These are phyloP conservation scores for Xylogone sp. DNA, from an alignment of 2,329 filamentous ascomycete genomes.

Conservation along the genomic window DNA sequence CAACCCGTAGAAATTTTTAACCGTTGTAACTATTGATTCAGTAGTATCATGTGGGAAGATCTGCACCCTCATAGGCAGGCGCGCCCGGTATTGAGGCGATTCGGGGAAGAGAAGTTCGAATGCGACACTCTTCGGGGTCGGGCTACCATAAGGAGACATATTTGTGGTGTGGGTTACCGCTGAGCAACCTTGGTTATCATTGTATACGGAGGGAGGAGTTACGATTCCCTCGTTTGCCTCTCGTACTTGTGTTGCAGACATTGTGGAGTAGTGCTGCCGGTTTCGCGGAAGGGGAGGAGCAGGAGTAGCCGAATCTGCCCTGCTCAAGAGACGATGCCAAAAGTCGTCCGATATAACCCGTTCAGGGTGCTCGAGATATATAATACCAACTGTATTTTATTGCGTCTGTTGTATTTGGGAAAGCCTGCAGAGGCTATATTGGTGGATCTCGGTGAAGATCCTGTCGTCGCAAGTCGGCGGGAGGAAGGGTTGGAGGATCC, in stretches of 20 bases:
- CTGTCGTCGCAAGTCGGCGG: slow-evolving; percentile 24
- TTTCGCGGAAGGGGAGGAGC: slow-evolving; percentile 10
- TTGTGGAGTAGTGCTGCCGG: slow-evolving; percentile 26
- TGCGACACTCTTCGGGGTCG: slow-evolving; percentile 67
- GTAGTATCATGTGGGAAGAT: slow-evolving; percentile 96
- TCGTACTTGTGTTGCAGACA: slow-evolving; percentile 20
- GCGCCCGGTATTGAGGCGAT: slow-evolving; percentile 65
- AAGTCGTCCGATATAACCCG: not conserved
- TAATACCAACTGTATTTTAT: not conserved
- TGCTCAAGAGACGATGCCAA: not conserved
- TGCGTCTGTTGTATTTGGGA: not conserved
- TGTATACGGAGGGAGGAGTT: slow-evolving; percentile 24
- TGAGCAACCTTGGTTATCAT: slow-evolving; percentile 17
- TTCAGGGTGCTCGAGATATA: not conserved
- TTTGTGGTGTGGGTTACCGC: slow-evolving; percentile 20
- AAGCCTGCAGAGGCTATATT: not conserved
- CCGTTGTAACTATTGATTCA: slow-evolving; percentile 94
- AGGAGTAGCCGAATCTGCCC: slow-evolving; percentile 14
- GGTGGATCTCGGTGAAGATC: not conserved
- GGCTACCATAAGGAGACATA: slow-evolving; percentile 27
- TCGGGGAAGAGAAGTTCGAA: slow-evolving; percentile 73
- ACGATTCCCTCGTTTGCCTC: slow-evolving; percentile 19
- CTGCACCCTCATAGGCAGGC: slow-evolving; percentile 80
- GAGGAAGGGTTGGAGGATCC: slow-evolving; percentile 8
- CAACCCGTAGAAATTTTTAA: slow-evolving; percentile 98